phyloP scores from a whole-genome alignment of 208 protist genomes.

The Trypanosoma lewisi region DNA sequence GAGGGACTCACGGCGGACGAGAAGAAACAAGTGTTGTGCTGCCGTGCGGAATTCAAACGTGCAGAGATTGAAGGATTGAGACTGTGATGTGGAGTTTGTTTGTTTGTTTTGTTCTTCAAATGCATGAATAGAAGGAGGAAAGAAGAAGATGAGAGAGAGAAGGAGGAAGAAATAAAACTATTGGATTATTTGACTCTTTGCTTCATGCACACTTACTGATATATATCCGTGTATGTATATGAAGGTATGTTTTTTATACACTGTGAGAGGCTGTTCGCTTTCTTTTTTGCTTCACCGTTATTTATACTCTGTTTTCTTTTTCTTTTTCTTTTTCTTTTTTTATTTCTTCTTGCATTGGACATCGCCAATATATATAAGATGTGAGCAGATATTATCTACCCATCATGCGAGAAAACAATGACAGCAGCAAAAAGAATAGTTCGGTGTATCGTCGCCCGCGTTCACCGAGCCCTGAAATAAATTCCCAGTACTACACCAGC shows the following conservation, averaged over 20 bases:
- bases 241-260: too few relatives aligned
- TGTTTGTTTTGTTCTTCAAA: background rate
- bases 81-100: constrained; percentile 22
- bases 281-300: too few relatives aligned
- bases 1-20: constrained; percentile 62
- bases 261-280: too few relatives aligned
- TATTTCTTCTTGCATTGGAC: background rate
- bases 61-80: constrained; percentile 56
- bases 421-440: background rate
- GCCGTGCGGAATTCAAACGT: constrained; percentile 60
- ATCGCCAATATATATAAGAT: too few relatives aligned
- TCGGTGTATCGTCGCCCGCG: constrained; percentile 3
- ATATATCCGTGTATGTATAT: too few relatives aligned
- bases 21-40: constrained; percentile 59
- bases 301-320: constrained; percentile 1
- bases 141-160: constrained; percentile 2
- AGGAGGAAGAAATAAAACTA: background rate
- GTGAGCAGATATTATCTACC: too few relatives aligned
- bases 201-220: too few relatives aligned
- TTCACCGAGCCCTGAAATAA: constrained; percentile 16
- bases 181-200: too few relatives aligned
- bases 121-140: background rate
- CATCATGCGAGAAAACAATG: background rate
- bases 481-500: background rate
- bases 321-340: background rate